A percentile compares a stretch with the other conserved stretches of the same genome.
phyloP scores from a whole-genome alignment of 2,329 filamentous ascomycete genomes.

The Kalaharituber pfeilii region DNA sequence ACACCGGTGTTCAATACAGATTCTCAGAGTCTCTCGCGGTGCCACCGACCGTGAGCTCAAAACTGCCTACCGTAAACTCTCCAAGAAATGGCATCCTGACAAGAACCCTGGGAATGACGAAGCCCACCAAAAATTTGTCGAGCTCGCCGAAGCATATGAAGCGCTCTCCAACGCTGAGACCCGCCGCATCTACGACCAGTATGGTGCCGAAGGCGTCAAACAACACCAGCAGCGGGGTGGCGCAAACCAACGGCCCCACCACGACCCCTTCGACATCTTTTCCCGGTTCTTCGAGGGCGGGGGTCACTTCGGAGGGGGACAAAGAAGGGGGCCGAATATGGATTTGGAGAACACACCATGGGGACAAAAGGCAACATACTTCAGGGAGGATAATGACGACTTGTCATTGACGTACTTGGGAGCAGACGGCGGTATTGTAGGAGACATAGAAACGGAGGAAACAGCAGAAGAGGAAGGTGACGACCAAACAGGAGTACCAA shows the following conservation, averaged over 20 bases:
- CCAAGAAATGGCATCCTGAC: slow-evolving; percentile 92
- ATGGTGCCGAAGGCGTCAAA: slow-evolving; percentile 79
- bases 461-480: slow-evolving; percentile 14
- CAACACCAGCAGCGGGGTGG: slow-evolving; percentile 56
- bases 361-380: slow-evolving; percentile 89
- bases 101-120: slow-evolving; percentile 79
- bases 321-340: slow-evolving; percentile 72
- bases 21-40: slow-evolving; percentile 61
- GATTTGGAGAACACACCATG: slow-evolving; percentile 95
- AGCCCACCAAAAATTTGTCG: slow-evolving; percentile 80
- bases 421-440: slow-evolving; percentile 14
- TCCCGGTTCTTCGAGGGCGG: slow-evolving; percentile 73
- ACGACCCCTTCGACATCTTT: slow-evolving; percentile 94
- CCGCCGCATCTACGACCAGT: slow-evolving; percentile 81
- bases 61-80: slow-evolving; percentile 74
- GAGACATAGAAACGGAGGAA: slow-evolving; percentile 10
- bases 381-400: slow-evolving; percentile 44
- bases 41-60: slow-evolving; percentile 83
- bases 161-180: slow-evolving; percentile 62
- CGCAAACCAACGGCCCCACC: slow-evolving; percentile 37
- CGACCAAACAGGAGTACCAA: slow-evolving; percentile 12
- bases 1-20: slow-evolving; percentile 30
- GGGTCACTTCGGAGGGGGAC: slow-evolving; percentile 56
- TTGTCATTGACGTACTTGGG: slow-evolving; percentile 44
- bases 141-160: slow-evolving; percentile 90